Conservation (phyloP, 805 yeast species). For the Barnettozyma californica region DNA sequence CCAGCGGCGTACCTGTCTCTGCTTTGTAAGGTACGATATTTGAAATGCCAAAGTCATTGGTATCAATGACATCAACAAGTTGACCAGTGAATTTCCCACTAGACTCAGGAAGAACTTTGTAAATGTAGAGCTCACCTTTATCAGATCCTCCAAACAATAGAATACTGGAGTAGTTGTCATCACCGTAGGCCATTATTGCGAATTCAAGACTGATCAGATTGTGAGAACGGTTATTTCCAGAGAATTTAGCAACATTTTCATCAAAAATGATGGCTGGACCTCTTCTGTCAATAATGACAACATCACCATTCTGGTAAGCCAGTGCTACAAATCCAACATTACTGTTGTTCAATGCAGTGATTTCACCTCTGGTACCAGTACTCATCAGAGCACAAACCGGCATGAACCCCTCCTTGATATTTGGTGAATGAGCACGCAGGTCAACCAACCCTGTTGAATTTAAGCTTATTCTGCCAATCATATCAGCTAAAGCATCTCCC, state of each 20-base stretch:
- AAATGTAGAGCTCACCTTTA: slow-evolving; percentile 62
- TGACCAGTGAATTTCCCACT: slow-evolving; percentile 58
- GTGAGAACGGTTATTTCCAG: slow-evolving; percentile 23
- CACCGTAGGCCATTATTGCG: slow-evolving; percentile 62
- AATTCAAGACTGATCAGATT: slow-evolving; percentile 62
- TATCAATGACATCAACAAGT: slow-evolving; percentile 41
- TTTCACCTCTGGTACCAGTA: slow-evolving; percentile 40
- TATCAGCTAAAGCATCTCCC: slow-evolving; percentile 27
- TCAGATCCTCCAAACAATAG: slow-evolving; percentile 72
- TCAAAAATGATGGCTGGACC: slow-evolving; percentile 66
- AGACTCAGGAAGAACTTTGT: slow-evolving; percentile 57
- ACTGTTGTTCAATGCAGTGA: slow-evolving; percentile 62
- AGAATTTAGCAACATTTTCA: slow-evolving; percentile 27
- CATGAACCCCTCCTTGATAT: slow-evolving; percentile 53
- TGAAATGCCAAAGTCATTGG: slow-evolving; percentile 48
- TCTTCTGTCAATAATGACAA: slow-evolving; percentile 72
- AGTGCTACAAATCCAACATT: slow-evolving; percentile 80
- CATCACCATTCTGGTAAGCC: slow-evolving; percentile 70
- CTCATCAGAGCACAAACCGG: slow-evolving; percentile 41
- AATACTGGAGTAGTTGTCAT: slow-evolving; percentile 68
- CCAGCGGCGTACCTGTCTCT: slow-evolving; percentile 56
- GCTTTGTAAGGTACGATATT: slow-evolving; percentile 54
- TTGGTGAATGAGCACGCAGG: slow-evolving; percentile 50
- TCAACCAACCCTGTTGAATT: slow-evolving; percentile 33
- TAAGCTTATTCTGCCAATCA: slow-evolving; percentile 28